Evolutionary conservation across 176 grass and related monocot genomes (phyloP).

Genomic region (Dactylis glomerata): DNA sequence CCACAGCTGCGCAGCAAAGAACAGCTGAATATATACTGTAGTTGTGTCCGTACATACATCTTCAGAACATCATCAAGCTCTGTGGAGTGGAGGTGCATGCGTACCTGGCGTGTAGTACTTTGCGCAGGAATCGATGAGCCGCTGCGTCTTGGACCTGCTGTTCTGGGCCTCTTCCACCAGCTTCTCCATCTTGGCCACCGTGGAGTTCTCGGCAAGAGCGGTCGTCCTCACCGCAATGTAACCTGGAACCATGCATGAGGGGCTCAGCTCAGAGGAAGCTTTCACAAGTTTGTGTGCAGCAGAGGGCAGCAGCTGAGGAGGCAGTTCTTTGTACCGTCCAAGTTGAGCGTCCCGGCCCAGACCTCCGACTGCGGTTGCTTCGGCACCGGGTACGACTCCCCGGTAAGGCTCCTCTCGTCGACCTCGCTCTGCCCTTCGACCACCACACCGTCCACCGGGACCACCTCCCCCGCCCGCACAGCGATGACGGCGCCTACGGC

Average conservation of each 20-base stretch:
- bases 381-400: conserved; percentile 65
- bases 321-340: conserved; percentile 45
- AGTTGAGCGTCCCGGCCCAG: conserved; percentile 77
- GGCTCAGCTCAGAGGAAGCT: not conserved
- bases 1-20: conserved; percentile 37
- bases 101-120: conserved; percentile 81
- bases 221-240: conserved; percentile 64
- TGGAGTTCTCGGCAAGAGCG: conserved; percentile 55
- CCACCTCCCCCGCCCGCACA: conserved; percentile 56
- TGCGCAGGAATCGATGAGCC: conserved; percentile 61
- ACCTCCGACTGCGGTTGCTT: conserved; percentile 48
- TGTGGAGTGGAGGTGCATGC: too few species aligned
- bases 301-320: too few species aligned
- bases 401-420: conserved; percentile 81
- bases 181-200: conserved; percentile 71
- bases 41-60: too few species aligned
- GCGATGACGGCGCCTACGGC: conserved; percentile 33
- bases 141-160: conserved; percentile 56
- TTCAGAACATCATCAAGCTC: too few species aligned
- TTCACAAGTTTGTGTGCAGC: too few species aligned
- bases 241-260: too few species aligned
- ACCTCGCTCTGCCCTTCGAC: conserved; percentile 58
- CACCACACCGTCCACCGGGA: conserved; percentile 68
- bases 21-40: too few species aligned
- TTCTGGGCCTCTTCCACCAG: conserved; percentile 71